Evolutionary conservation across 2,329 filamentous ascomycete species (phyloP), one percentile per base, ranked within the genome.

Genomic region (Nothophaeocryptopus gaeumannii): DNA sequence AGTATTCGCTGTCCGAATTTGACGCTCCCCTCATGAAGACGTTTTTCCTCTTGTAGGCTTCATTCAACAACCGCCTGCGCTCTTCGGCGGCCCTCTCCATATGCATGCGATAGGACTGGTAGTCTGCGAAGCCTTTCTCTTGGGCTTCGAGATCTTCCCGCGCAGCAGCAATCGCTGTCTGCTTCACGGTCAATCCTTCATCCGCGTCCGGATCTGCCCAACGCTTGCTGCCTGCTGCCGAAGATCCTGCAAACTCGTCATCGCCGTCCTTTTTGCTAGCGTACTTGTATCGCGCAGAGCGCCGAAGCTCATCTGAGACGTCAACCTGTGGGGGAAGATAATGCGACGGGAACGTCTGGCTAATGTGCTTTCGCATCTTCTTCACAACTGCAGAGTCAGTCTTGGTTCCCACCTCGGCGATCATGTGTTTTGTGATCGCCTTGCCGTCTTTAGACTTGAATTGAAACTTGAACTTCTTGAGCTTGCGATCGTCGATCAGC

Each of bases 401-500:
- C 5, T 70, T 63, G 31, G 81, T 66, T 2, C 75, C 67, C 14
- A 74, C 70, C 41, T 74, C 70, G 9, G 72, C 71, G 26, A 83
- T 58, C 12, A 84, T 73, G 5, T 68, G 71, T 47, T 74, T 78
- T n/a, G 70, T 76, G 13, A 76, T 68, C 58, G 74, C 73, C 4
- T 72, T 59, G 1, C 77, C 78, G 48, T 74, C 73, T 29, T 63
- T 67, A 13, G 74, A 71, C 51, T 68, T 71, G 55, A 79, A 79
- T 12, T 70, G 71, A 59, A 82, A 82, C 1, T 67, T 73, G 39
- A 79, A 62, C 52, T 78, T 76, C 39, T 74, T 77, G 35, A 84
- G 63, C 47, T 75, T 77, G 9, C 76, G 75, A 14, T 70, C 65
- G 34, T 74, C 70, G 33, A 80, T 66, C 53, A 84, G 65, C 14